These are phyloP conservation scores for Lodderomyces metapsilosis DNA, from an alignment of 1,139 yeast genomes.

Conservation along the genomic window DNA sequence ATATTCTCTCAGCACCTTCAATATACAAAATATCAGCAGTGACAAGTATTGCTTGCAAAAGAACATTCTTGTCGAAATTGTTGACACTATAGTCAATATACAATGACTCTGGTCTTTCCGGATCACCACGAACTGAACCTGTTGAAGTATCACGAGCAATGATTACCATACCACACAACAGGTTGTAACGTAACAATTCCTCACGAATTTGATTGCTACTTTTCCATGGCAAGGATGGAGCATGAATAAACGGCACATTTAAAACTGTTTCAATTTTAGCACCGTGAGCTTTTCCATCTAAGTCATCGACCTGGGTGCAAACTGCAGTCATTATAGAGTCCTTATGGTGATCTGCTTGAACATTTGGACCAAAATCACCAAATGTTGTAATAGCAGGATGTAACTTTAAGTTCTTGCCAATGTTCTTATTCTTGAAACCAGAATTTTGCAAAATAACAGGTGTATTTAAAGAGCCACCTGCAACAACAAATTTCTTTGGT, in stretches of 20 bases:
- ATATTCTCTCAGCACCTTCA: conserved; percentile 50
- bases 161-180: conserved; percentile 42
- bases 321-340: conserved; percentile 54
- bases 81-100: conserved; percentile 40
- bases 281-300: conserved; percentile 59
- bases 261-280: conserved; percentile 53
- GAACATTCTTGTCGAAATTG: conserved; percentile 44
- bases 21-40: conserved; percentile 50
- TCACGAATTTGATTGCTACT: conserved; percentile 34
- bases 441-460: conserved; percentile 52
- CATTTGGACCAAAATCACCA: conserved; percentile 44
- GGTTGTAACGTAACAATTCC: conserved; percentile 38
- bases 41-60: conserved; percentile 38
- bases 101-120: conserved; percentile 35
- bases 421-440: conserved; percentile 52
- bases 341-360: conserved; percentile 35
- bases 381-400: conserved; percentile 48
- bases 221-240: conserved; percentile 46
- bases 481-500: conserved; percentile 46
- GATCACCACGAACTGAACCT: conserved; percentile 41
- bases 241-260: conserved; percentile 45
- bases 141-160: conserved; percentile 48
- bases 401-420: conserved; percentile 53
- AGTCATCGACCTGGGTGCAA: conserved; percentile 47
- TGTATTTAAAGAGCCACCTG: conserved; percentile 55